A percentile compares a stretch with the other conserved stretches of the same genome.
phyloP scores from a whole-genome alignment of 306 rosid species.

The Hippophae rhamnoides region DNA sequence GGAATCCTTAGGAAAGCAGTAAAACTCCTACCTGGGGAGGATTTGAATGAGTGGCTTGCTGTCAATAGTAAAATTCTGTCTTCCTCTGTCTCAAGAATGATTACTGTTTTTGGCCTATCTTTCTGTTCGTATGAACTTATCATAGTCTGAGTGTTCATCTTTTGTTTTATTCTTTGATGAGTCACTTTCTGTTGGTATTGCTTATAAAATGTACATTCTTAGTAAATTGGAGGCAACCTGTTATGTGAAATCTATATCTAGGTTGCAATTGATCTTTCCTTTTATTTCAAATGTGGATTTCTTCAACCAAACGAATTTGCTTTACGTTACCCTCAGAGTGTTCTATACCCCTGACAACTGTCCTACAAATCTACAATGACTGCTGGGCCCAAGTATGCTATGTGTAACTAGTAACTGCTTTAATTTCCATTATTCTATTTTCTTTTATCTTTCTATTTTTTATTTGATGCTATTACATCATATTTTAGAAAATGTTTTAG shows the following conservation, averaged over 20 bases:
- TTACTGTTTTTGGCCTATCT: background rate
- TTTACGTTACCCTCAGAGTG: constrained; percentile 95
- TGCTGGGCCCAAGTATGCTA: constrained; percentile 96
- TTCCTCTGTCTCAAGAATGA: constrained; percentile 8
- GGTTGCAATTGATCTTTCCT: constrained; percentile 22
- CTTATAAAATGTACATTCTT: background rate
- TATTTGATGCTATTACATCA: background rate
- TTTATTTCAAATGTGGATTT: constrained; percentile 89
- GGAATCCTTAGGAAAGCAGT: constrained; percentile 99
- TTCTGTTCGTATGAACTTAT: background rate
- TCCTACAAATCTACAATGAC: constrained; percentile 97
- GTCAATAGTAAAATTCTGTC: constrained; percentile 63
- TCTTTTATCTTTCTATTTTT: constrained; percentile 7
- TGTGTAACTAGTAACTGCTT: constrained; percentile 11
- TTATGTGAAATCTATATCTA: constrained; percentile 16
- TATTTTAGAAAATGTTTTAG: no score
- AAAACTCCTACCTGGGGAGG: constrained; percentile 98
- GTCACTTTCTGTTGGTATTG: background rate
- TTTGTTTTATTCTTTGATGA: background rate
- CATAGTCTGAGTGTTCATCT: background rate
- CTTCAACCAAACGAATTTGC: constrained; percentile 99
- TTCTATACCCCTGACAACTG: constrained; percentile 94
- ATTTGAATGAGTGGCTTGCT: constrained; percentile 98
- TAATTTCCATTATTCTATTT: constrained; percentile 4
- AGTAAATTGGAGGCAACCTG: constrained; percentile 8